A percentile compares a stretch with the other conserved stretches of the same genome.
These are phyloP conservation scores for Flagelloscypha sp. DNA, from an alignment of 768 basidiomycete genomes.

Conservation along the genomic window DNA sequence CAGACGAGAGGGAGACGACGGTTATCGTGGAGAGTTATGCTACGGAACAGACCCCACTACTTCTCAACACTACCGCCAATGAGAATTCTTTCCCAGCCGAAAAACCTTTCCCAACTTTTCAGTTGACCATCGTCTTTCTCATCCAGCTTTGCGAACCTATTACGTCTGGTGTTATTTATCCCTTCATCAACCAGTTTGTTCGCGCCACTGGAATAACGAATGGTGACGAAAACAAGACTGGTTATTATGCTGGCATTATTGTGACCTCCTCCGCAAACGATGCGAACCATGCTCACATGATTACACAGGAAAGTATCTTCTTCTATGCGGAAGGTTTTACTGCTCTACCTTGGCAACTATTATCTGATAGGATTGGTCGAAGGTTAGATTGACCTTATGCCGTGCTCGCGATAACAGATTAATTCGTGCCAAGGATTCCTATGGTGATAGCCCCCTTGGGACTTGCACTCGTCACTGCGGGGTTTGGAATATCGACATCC, in stretches of 20 bases:
- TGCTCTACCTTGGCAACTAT: conserved; percentile 24
- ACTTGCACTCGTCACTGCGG: conserved; percentile 27
- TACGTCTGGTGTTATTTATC: no score
- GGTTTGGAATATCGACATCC: conserved; percentile 33
- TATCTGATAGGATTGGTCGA: conserved; percentile 28
- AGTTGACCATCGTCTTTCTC: no score
- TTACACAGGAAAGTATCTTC: conserved; percentile 26
- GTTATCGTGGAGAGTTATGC: no score
- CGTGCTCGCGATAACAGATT: conserved; percentile 35
- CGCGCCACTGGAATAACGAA: conserved; percentile 10
- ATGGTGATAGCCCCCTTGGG: conserved; percentile 35
- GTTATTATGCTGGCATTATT: conserved; percentile 15
- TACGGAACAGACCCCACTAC: no score
- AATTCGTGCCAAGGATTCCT: conserved; percentile 35
- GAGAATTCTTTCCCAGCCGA: no score
- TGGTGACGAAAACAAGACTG: conserved; percentile 10
- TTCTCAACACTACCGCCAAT: no score
- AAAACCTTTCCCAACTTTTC: no score
- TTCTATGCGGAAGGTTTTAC: conserved; percentile 25
- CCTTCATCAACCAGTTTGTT: conserved; percentile 10
- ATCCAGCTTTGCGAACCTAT: no score
- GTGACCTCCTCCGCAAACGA: background rate
- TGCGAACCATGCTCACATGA: background rate
- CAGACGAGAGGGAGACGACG: no score
- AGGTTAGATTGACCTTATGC: conserved; percentile 27